Base-by-base conservation (phyloP, 192 early-diverging fungal genomes). In the Coemansia asiatica region DNA sequence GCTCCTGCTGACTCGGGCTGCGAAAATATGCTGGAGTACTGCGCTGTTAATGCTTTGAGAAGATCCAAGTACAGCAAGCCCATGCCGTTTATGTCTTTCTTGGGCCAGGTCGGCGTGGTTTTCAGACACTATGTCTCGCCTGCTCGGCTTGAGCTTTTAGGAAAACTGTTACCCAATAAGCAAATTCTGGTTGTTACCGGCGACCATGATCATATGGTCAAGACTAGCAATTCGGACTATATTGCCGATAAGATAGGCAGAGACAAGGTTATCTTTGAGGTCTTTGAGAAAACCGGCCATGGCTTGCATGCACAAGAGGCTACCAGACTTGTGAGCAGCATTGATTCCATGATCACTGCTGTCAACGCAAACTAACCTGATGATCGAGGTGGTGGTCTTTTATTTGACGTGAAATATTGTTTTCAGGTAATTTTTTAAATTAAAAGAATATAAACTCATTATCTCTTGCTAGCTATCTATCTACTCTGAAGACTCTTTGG, bases 51-150 rank as follows among this genome's bases (percentile, higher is more conserved):
- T 22, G 74, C 70, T 8, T 54, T 77, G 18, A 55, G 75, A n/a
- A 49, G 56, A 40, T 71, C 71, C 16, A 67, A 66, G 66, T 74
- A 82, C 62, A 65, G 74, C 1, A 63, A 58, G 22, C 80, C 80
- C 8, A 77, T 77, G 71, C 56, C 80, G 31, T 67, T 82, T 38
- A 22, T 38, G 25, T 22, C 56, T 2, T 77, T 82, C 28, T 15
- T 82, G 12, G 71, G 71, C 26, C 80, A 82, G 51, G 66, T 77
- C 27, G 64, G 71, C 12, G 51, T 49, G 3, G 75, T 82, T n/a
- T 74, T 76, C 60, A 63, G 80, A 36, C 80, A 82, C 54, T 77
- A 77, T 51, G 72, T 82, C 33, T 65, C 72, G 28, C 71, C 74
- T 0, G 68, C 74, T 23, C 46, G 71, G 18, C 67, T 81, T 44